Evolutionary conservation across 2,329 filamentous ascomycete genomes (phyloP).

Genomic region (Peltaster fructicola): DNA sequence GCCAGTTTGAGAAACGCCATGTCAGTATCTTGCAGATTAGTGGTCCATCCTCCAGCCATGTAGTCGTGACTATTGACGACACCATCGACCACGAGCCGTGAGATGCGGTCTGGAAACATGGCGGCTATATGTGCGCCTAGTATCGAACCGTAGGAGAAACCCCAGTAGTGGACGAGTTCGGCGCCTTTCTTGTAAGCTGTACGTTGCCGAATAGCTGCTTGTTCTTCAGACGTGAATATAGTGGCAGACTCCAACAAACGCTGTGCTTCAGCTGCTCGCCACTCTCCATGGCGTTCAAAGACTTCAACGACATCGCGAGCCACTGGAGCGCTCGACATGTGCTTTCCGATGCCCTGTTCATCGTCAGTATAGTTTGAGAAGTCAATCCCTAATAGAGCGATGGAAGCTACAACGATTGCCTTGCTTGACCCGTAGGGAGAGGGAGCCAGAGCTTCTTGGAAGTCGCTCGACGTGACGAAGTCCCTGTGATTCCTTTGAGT

Average conservation of each 20-base stretch:
- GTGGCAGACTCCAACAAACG: slow-evolving; percentile 3
- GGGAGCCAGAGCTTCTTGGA: too few relatives aligned
- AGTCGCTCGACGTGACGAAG: slow-evolving; percentile 5
- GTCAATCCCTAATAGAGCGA: too few relatives aligned
- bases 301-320: slow-evolving; percentile 32
- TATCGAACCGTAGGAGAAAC: slow-evolving; percentile 32
- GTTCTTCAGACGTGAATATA: background rate
- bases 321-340: slow-evolving; percentile 28
- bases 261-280: slow-evolving; percentile 14
- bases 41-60: slow-evolving; percentile 31
- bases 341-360: slow-evolving; percentile 21
- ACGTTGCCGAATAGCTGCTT: slow-evolving; percentile 3
- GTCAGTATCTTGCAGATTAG: slow-evolving; percentile 36
- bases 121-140: slow-evolving; percentile 20
- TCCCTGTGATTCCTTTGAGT: slow-evolving; percentile 1
- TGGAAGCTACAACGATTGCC: too few relatives aligned
- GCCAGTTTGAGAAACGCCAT: slow-evolving; percentile 36
- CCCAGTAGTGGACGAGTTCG: slow-evolving; percentile 20
- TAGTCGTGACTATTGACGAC: slow-evolving; percentile 28
- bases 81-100: slow-evolving; percentile 26
- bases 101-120: slow-evolving; percentile 27
- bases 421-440: too few relatives aligned
- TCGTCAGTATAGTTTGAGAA: too few relatives aligned
- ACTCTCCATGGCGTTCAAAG: slow-evolving; percentile 23
- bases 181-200: slow-evolving; percentile 12